Evolutionary conservation across 2,329 filamentous ascomycete species (phyloP).

Genomic region (Cryphonectria nitschkei): DNA sequence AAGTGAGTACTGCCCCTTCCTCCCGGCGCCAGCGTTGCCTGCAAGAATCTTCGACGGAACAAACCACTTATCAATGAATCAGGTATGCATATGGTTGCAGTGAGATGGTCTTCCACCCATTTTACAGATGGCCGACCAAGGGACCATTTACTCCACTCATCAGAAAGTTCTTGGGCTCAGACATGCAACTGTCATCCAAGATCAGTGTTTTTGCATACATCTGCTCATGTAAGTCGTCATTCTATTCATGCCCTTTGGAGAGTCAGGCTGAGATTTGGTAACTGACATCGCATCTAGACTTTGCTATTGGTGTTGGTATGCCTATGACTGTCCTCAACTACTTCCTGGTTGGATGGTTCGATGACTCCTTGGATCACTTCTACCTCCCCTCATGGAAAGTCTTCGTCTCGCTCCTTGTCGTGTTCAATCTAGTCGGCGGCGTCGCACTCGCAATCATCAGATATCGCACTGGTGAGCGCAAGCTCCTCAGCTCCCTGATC

Average conservation of each 20-base stretch:
- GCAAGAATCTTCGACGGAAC: no score
- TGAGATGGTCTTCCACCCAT: constrained; percentile 70
- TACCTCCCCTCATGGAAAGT: constrained; percentile 69
- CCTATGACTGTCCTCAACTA: constrained; percentile 72
- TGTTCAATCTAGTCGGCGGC: constrained; percentile 66
- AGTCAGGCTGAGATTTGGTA: constrained; percentile 22
- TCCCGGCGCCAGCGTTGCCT: background rate
- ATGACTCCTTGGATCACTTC: constrained; percentile 66
- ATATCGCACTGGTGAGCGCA: constrained; percentile 61
- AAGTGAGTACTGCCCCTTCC: constrained; percentile 45
- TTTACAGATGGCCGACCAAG: constrained; percentile 62
- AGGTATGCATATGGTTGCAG: constrained; percentile 70
- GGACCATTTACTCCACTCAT: constrained; percentile 70
- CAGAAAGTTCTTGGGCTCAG: constrained; percentile 61
- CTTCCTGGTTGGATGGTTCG: constrained; percentile 72
- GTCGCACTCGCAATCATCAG: constrained; percentile 63
- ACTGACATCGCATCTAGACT: constrained; percentile 57
- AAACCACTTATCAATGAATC: background rate
- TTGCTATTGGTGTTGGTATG: constrained; percentile 70
- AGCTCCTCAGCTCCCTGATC: constrained; percentile 49
- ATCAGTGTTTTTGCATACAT: constrained; percentile 73
- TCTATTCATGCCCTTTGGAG: background rate
- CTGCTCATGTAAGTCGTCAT: constrained; percentile 42
- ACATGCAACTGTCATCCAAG: constrained; percentile 68
- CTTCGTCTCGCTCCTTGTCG: constrained; percentile 63